A percentile compares a stretch with the other conserved stretches of the same genome.
These are phyloP conservation scores for Selaginella tamariscina DNA, from an alignment of 75 land plant species.

Conservation along the genomic window DNA sequence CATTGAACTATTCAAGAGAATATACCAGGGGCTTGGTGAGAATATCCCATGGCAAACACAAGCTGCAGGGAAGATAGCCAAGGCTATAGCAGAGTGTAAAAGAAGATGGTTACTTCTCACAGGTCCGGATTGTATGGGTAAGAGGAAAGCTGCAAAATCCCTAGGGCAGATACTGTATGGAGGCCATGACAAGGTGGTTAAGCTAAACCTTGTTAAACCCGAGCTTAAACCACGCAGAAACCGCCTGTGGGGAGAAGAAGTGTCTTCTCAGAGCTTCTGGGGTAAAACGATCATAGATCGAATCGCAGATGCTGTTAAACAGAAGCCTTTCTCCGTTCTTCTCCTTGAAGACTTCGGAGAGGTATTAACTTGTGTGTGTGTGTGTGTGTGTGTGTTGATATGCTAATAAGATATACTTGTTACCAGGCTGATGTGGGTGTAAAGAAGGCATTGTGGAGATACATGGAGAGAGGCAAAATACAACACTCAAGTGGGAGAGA, in stretches of 20 bases:
- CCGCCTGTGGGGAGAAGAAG: constrained; percentile 28
- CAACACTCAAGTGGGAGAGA: constrained; percentile 73
- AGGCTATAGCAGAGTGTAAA: background rate
- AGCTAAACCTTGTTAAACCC: constrained; percentile 39
- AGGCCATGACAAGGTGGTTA: constrained; percentile 23
- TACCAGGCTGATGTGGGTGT: constrained; percentile 51
- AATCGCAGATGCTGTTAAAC: constrained; percentile 56
- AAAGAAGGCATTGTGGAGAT: constrained; percentile 36
- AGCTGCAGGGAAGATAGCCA: background rate
- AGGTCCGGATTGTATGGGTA: constrained; percentile 71
- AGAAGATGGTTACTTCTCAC: constrained; percentile 53
- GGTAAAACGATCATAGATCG: constrained; percentile 58
- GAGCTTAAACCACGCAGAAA: too few species aligned
- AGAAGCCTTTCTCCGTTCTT: constrained; percentile 56
- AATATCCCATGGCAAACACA: background rate
- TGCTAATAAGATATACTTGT: too few species aligned
- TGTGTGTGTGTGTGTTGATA: too few species aligned
- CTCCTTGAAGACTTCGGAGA: constrained; percentile 36
- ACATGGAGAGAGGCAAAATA: constrained; percentile 69
- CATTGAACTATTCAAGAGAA: background rate
- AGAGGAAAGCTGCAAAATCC: constrained; percentile 54
- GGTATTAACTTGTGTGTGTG: too few species aligned
- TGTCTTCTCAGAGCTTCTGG: constrained; percentile 29
- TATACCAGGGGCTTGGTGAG: background rate
- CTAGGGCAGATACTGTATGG: constrained; percentile 57